Evolutionary conservation across 345 rosid species (phyloP).

Genomic region (Corymbia maculata): DNA sequence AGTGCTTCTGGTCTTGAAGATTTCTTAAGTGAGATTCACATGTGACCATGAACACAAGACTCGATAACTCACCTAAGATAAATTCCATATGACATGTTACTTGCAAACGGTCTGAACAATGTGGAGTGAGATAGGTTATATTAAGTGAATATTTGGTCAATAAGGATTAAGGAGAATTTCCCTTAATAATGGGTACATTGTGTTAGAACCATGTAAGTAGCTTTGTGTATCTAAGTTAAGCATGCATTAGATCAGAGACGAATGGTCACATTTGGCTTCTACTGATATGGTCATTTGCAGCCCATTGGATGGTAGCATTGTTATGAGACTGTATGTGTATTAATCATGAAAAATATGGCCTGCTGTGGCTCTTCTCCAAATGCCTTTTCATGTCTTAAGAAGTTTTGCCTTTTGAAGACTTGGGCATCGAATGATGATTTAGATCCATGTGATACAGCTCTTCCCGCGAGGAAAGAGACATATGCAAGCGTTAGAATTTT

Average conservation of each 20-base stretch:
- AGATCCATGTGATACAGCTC: background rate
- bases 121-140: background rate
- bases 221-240: background rate
- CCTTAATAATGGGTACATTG: background rate
- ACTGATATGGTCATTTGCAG: background rate
- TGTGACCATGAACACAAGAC: background rate
- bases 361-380: background rate
- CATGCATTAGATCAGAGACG: background rate
- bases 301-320: background rate
- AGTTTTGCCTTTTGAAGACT: background rate
- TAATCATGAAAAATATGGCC: background rate
- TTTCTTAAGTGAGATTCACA: background rate
- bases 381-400: background rate
- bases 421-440: background rate
- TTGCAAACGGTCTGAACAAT: background rate
- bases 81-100: background rate
- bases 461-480: background rate
- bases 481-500: background rate
- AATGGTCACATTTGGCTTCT: background rate
- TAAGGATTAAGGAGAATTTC: background rate
- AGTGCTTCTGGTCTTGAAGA: background rate
- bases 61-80: background rate
- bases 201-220: background rate
- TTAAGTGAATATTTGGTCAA: background rate
- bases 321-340: background rate